These are phyloP conservation scores for Fusarium burgessii DNA, from an alignment of 2,329 filamentous ascomycete species.

Conservation along the genomic window DNA sequence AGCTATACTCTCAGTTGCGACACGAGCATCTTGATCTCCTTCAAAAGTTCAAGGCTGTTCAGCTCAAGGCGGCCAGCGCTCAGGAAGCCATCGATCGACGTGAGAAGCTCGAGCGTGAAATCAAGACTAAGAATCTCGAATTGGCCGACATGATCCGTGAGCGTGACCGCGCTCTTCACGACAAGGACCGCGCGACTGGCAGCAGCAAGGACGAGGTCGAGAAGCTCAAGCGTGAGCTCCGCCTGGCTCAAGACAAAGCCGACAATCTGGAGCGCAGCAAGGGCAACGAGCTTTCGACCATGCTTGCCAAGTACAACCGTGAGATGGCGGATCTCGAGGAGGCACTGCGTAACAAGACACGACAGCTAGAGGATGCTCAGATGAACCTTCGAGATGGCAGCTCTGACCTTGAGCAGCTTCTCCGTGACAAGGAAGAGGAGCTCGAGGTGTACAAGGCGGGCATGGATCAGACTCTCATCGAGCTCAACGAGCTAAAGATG, in stretches of 20 bases:
- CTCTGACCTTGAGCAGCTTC: conserved; percentile 84
- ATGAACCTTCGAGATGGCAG: conserved; percentile 82
- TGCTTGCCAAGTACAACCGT: conserved; percentile 95
- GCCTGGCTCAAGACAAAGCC: conserved; percentile 89
- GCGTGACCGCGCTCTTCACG: conserved; percentile 90
- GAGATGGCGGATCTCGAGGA: conserved; percentile 98
- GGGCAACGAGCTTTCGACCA: conserved; percentile 92
- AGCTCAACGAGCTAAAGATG: conserved; percentile 87
- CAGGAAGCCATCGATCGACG: conserved; percentile 96
- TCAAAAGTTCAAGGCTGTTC: conserved; percentile 95
- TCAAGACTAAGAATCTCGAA: conserved; percentile 99
- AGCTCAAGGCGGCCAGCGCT: conserved; percentile 95
- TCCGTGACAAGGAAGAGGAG: conserved; percentile 97
- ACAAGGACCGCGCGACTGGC: conserved; percentile 88
- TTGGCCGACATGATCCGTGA: conserved; percentile 98
- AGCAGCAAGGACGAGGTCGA: conserved; percentile 93
- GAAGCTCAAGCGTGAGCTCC: conserved; percentile 92
- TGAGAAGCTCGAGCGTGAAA: conserved; percentile 95
- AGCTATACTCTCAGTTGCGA: conserved; percentile 95
- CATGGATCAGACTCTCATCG: conserved; percentile 95
- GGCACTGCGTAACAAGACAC: conserved; percentile 86
- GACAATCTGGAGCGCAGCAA: conserved; percentile 94
- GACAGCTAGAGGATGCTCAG: conserved; percentile 85
- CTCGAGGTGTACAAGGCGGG: conserved; percentile 97
- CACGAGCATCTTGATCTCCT: conserved; percentile 95